A percentile compares a stretch with the other conserved stretches of the same genome.
Conservation (phyloP, 176 grass and related monocot species). For the Rhynchospora pubera region DNA sequence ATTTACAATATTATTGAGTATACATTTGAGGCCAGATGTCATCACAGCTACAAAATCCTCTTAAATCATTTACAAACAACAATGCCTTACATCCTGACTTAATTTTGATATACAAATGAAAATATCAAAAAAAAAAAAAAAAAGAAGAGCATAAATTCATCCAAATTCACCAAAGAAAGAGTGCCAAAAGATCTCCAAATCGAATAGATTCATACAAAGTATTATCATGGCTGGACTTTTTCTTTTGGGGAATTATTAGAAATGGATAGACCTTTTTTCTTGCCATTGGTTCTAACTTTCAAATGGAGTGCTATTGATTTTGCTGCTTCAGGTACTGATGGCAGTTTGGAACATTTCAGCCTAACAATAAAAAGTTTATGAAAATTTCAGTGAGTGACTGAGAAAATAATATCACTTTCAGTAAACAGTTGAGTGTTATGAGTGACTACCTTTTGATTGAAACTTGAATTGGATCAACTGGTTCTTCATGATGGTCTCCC, state of each 20-base stretch:
- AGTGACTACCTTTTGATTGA: conserved; percentile 32
- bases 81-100: neutral
- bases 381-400: neutral
- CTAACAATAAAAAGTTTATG: conserved; percentile 18
- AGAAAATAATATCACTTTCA: neutral
- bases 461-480: conserved; percentile 29
- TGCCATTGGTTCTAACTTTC: conserved; percentile 29
- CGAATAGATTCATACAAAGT: conserved; percentile 17
- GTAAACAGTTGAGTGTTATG: conserved; percentile 7
- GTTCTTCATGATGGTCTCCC: conserved; percentile 29
- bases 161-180: conserved; percentile 6
- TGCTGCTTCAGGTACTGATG: conserved; percentile 27
- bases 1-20: neutral
- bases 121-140: neutral
- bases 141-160: conserved; percentile 10
- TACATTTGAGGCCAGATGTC: neutral
- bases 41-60: neutral
- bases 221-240: conserved; percentile 26
- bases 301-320: conserved; percentile 30
- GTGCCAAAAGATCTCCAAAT: conserved; percentile 21
- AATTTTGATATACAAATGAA: neutral
- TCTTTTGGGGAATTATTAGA: conserved; percentile 23
- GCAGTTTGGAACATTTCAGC: conserved; percentile 39
- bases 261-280: conserved; percentile 22
- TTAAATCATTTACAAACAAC: neutral